A percentile compares a stretch with the other conserved stretches of the same genome.
These are phyloP conservation scores for Melocanna baccifera DNA, from an alignment of 176 grass and related monocot genomes.

Conservation along the genomic window DNA sequence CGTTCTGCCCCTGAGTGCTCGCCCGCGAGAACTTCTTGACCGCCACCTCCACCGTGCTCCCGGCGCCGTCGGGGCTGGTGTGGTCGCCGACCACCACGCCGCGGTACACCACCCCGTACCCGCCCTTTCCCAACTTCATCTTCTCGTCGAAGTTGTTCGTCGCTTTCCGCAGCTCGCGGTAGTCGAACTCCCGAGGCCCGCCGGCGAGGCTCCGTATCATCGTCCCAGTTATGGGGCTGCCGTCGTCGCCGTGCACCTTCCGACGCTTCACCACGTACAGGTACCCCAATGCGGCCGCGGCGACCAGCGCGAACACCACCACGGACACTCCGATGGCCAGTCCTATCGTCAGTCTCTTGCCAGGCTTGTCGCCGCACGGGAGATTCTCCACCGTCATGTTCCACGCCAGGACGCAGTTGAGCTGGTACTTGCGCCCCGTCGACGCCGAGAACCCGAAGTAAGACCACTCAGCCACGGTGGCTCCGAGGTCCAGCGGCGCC, in stretches of 20 bases:
- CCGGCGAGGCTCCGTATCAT: slow-evolving; percentile 71
- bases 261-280: slow-evolving; percentile 33
- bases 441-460: slow-evolving; percentile 86
- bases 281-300: slow-evolving; percentile 9
- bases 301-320: neutral
- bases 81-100: slow-evolving; percentile 57
- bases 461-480: slow-evolving; percentile 20
- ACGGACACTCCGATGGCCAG: slow-evolving; percentile 45
- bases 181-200: slow-evolving; percentile 73
- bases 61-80: slow-evolving; percentile 27
- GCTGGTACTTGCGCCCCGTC: slow-evolving; percentile 61
- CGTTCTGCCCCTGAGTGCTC: slow-evolving; percentile 71
- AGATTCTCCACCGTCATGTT: slow-evolving; percentile 77
- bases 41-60: slow-evolving; percentile 54
- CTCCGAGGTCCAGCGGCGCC: slow-evolving; percentile 52
- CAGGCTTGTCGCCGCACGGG: neutral
- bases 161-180: slow-evolving; percentile 66
- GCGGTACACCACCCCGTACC: slow-evolving; percentile 78
- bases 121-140: slow-evolving; percentile 89
- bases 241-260: slow-evolving; percentile 14
- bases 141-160: slow-evolving; percentile 83
- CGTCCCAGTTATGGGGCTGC: slow-evolving; percentile 47
- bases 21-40: slow-evolving; percentile 87
- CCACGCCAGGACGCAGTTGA: slow-evolving; percentile 94
- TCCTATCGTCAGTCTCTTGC: neutral